Evolutionary conservation across 176 grass and related monocot genomes (phyloP).

Genomic region (Echinochloa phyllopogon): DNA sequence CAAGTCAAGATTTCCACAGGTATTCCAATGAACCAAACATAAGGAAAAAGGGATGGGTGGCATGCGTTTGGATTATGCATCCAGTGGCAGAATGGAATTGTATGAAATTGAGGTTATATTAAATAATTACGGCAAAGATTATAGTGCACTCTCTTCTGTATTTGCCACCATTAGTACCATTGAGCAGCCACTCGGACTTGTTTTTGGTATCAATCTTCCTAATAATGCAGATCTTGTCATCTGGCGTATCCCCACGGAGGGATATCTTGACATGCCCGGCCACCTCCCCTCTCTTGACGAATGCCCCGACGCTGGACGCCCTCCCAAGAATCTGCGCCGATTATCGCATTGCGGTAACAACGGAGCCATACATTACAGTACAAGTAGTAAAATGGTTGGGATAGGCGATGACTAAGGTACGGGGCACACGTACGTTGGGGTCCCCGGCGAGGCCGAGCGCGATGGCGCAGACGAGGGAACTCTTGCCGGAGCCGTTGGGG

Average conservation of each 20-base stretch:
- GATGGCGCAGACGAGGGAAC: slow-evolving; percentile 88
- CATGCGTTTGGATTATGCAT: not conserved
- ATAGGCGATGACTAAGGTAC: not conserved
- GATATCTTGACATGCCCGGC: slow-evolving; percentile 82
- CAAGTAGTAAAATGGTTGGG: not conserved
- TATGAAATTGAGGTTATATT: not conserved
- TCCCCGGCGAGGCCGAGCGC: slow-evolving; percentile 77
- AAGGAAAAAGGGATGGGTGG: not conserved
- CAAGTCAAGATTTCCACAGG: not conserved
- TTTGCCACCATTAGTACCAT: slow-evolving; percentile 48
- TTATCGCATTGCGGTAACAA: not conserved
- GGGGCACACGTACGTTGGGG: slow-evolving; percentile 40
- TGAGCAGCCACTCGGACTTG: slow-evolving; percentile 89
- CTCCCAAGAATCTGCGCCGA: slow-evolving; percentile 79
- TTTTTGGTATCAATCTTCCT: slow-evolving; percentile 81
- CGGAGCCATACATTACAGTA: not conserved
- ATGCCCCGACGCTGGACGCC: slow-evolving; percentile 73
- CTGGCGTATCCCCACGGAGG: slow-evolving; percentile 59
- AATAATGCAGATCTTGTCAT: slow-evolving; percentile 62
- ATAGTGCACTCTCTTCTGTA: not conserved
- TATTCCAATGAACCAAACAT: not conserved
- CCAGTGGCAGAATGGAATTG: not conserved
- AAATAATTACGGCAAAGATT: not conserved
- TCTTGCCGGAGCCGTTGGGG: slow-evolving; percentile 93
- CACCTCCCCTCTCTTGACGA: slow-evolving; percentile 85